Evolutionary conservation across 2,329 filamentous ascomycete species (phyloP), one percentile per base, ranked within the genome.

Genomic region (Colletotrichum gigasporum): DNA sequence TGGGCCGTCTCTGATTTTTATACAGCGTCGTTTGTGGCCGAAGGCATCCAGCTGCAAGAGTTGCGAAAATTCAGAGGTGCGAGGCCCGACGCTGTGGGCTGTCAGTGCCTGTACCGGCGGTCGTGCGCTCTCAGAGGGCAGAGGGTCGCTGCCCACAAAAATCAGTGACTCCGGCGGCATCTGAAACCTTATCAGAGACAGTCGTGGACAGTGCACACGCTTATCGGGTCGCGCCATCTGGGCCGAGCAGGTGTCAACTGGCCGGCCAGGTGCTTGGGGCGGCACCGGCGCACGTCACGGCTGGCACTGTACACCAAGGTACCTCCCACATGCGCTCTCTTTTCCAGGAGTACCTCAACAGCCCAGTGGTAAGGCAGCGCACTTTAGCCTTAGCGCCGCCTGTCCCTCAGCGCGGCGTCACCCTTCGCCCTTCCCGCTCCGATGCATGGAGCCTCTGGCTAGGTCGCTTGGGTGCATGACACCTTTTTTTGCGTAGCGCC

Each of bases 31-130:
- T n/a, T n/a, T n/a, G n/a, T n/a, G n/a, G n/a, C n/a, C n/a, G n/a
- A n/a, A n/a, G n/a, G 12, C 8, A 45, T 14, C 42, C 22, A 22
- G 10, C 42, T 28, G 14, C 16, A 50, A 16, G 26, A 30, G 28
- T 48, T 53, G 61, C 34, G n/a, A 35, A 60, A 64, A 64, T 39
- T 24, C 55, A 42, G 55, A 64, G 61, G 61, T 64, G 55, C 55
- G 42, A 60, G 47, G 47, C 34, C 39, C 44, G 32, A n/a, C 41
- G 39, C 20, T 22, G n/a, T 32, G 28, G 45, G 47, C 16, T 32
- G 34, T 44, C 28, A 32, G 26, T 47, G 57, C 32, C 30, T 30
- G 35, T 10, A 6, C 35, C 16, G 35, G 39, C n/a, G 16, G 18
- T 11, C n/a, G 18, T 24, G 26, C 28, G 18, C 42, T 18, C n/a